Evolutionary conservation across 1,284 basidiomycete genomes (phyloP), one percentile per base, ranked within the genome.

Genomic region (Pseudozyma sp.): DNA sequence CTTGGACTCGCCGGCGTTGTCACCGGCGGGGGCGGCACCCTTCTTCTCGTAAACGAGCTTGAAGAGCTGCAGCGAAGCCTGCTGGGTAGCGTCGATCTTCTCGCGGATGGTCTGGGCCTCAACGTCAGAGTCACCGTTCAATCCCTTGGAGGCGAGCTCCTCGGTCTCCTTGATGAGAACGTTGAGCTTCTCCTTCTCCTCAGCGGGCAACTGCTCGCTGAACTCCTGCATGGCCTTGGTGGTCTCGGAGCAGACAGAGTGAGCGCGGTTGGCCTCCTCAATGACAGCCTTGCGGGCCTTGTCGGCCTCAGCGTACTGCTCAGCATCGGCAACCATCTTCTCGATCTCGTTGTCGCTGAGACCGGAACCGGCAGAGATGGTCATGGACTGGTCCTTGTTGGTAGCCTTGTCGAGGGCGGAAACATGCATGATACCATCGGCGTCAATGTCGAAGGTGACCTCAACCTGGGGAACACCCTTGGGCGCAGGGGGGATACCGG

Each of bases 391-490:
- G 85, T 99, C 94, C 89, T 97, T 96, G 89, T 89, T 90, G 55
- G 96, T 98, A 12, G 96, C 96, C 90, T 96, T 97, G 89, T 98
- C 89, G 89, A 95, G 94, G 61, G 96, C 96, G 40, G 90, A 92
- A 72, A 99, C 96, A 86, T 98, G 94, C 83, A 99, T 95, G 78
- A 98, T 97, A 88, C 95, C 95, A 67, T 94, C 94, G 81, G 95
- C 95, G 86, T 98, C 95, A 76, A 98, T 97, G 87, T 98, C 96
- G 85, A 98, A 98, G 67, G 94, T 97, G 86, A 98, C 97, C 87
- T 97, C 94, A 80, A 99, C 95, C 87, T 99, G 96, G 78, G 96
- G 96, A 69, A 98, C 92, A 87, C 96, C 96, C 89, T 97, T 97
- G 76, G 95, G 94, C 14, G 95, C 96, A 44, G 96, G 96, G 47